These are phyloP conservation scores for Sporothrix brasiliensis DNA, from an alignment of 2,329 filamentous ascomycete genomes.

Conservation along the genomic window DNA sequence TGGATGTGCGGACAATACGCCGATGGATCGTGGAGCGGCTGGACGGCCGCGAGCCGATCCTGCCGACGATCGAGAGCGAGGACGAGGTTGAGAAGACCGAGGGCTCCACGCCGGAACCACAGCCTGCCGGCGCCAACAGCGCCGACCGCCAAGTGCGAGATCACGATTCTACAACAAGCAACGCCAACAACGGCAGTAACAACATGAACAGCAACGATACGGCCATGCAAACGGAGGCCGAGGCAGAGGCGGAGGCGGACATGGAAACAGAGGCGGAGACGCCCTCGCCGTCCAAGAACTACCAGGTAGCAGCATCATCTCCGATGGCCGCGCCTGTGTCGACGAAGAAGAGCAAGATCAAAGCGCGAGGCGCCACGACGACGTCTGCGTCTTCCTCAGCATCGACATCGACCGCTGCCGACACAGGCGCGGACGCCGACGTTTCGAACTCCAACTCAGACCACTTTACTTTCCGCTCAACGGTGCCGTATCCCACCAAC, in stretches of 20 bases:
- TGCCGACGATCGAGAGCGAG: slow-evolving; percentile 51
- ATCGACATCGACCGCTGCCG: slow-evolving; percentile 29
- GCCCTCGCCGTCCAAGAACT: slow-evolving; percentile 46
- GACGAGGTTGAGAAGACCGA: slow-evolving; percentile 70
- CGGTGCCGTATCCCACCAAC: slow-evolving; percentile 59
- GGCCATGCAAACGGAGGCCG: slow-evolving; percentile 14
- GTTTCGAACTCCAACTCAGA: slow-evolving; percentile 60
- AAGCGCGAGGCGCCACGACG: slow-evolving; percentile 1
- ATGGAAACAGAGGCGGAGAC: slow-evolving; percentile 41
- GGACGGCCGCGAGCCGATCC: slow-evolving; percentile 61
- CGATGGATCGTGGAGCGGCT: slow-evolving; percentile 70
- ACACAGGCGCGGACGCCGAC: slow-evolving; percentile 36
- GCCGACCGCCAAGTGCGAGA: background rate
- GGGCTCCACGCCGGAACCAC: slow-evolving; percentile 60
- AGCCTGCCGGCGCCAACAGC: slow-evolving; percentile 33
- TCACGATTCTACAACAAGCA: background rate
- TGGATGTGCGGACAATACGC: slow-evolving; percentile 68
- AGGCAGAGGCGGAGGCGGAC: background rate
- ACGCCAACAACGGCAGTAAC: background rate
- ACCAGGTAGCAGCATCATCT: slow-evolving; percentile 38
- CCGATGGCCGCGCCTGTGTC: slow-evolving; percentile 28
- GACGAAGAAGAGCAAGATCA: background rate
- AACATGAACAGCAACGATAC: background rate
- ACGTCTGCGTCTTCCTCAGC: slow-evolving; percentile 33
- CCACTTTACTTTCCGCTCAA: slow-evolving; percentile 70